These are phyloP conservation scores for Phytophthora niederhauseri DNA, from an alignment of 352 stramenopile species.

Conservation along the genomic window DNA sequence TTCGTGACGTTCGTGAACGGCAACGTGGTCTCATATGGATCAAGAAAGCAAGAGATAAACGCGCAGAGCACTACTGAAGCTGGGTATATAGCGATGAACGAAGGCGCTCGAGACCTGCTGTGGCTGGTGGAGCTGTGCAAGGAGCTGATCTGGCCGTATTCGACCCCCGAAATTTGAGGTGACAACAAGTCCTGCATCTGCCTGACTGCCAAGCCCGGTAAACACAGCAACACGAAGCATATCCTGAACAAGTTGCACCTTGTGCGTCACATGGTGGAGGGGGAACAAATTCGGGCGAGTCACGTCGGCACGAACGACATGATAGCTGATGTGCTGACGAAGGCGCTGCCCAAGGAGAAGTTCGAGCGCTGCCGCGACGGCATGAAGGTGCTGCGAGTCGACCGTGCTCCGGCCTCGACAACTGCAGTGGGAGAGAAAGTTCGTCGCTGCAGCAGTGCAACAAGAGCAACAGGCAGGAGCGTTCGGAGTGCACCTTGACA, in stretches of 20 bases:
- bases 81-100: conserved; percentile 18
- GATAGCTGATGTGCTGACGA: no score
- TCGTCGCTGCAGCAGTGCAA: no score
- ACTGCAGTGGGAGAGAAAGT: no score
- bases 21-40: conserved; percentile 32
- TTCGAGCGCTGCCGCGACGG: no score
- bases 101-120: conserved; percentile 17
- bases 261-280: no score
- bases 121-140: conserved; percentile 17
- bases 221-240: background rate
- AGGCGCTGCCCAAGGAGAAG: no score
- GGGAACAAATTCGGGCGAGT: no score
- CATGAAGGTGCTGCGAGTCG: no score
- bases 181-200: background rate
- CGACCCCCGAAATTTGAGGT: conserved; percentile 8
- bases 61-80: conserved; percentile 30
- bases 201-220: background rate
- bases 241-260: background rate
- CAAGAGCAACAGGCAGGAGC: no score
- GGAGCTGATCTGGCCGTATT: background rate
- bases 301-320: no score
- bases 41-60: conserved; percentile 35
- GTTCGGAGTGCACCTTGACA: no score
- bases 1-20: conserved; percentile 29
- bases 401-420: no score